These are phyloP conservation scores for Daldinia concentrica DNA, from an alignment of 495 filamentous ascomycete species.

Conservation along the genomic window DNA sequence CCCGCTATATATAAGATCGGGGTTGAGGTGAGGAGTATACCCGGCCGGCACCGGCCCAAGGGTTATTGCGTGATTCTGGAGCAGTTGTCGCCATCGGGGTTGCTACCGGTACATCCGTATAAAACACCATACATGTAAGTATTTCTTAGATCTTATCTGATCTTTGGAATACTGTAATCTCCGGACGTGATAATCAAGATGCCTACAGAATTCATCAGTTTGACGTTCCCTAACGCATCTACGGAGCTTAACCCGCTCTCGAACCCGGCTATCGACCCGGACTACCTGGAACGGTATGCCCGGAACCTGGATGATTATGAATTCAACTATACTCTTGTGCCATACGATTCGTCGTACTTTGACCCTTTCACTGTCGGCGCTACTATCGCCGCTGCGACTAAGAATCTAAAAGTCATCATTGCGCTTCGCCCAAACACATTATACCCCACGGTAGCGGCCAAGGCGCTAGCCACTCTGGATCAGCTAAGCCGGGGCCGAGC, in stretches of 20 bases:
- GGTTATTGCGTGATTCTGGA: conserved; percentile 40
- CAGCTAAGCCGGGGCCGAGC: conserved; percentile 61
- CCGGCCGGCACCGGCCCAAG: conserved; percentile 37
- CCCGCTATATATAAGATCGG: conserved; percentile 16
- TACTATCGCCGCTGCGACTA: conserved; percentile 61
- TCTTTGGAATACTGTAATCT: conserved; percentile 1
- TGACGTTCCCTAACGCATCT: conserved; percentile 60
- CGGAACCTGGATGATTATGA: conserved; percentile 61
- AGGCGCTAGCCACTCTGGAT: conserved; percentile 63
- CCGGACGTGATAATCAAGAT: conserved; percentile 45
- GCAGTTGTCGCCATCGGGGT: conserved; percentile 37
- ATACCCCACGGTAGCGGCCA: conserved; percentile 65
- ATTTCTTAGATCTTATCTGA: background rate
- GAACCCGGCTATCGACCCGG: conserved; percentile 56
- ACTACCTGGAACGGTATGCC: conserved; percentile 59
- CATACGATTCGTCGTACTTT: conserved; percentile 60
- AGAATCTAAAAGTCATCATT: conserved; percentile 65
- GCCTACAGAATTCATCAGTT: conserved; percentile 65
- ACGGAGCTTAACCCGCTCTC: conserved; percentile 62
- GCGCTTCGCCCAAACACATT: conserved; percentile 65
- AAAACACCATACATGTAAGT: conserved; percentile 11
- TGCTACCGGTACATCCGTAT: conserved; percentile 20
- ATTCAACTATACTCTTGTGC: conserved; percentile 64
- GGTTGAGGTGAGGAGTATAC: conserved; percentile 27
- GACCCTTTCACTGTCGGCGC: conserved; percentile 63